Evolutionary conservation across 1,284 basidiomycete species (phyloP).

Genomic region (Sphaerobolus stellatus): DNA sequence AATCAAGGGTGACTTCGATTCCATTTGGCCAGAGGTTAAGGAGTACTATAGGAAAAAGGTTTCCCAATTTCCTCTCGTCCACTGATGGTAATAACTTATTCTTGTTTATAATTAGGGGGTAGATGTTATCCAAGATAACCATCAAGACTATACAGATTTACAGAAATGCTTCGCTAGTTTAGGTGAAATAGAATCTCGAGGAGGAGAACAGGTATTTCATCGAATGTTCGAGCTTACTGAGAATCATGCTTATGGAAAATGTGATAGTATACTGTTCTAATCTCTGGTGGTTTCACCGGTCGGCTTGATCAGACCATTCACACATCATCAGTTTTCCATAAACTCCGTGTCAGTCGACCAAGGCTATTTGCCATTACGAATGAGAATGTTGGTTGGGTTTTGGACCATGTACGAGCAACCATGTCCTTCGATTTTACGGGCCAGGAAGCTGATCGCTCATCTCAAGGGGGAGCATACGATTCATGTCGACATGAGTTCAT

Average conservation of each 20-base stretch:
- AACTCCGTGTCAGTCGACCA: constrained; percentile 63
- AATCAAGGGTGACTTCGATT: constrained; percentile 94
- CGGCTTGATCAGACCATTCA: constrained; percentile 94
- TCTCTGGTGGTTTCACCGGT: constrained; percentile 88
- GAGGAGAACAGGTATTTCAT: constrained; percentile 36
- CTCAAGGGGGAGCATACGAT: constrained; percentile 79
- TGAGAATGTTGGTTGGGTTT: constrained; percentile 86
- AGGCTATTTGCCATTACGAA: constrained; percentile 79
- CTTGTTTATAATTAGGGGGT: constrained; percentile 72
- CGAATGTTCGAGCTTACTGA: too few relatives aligned
- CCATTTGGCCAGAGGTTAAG: constrained; percentile 73
- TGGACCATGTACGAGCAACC: constrained; percentile 61
- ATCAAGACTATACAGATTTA: constrained; percentile 89
- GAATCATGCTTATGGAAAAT: too few relatives aligned
- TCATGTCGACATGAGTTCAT: constrained; percentile 63
- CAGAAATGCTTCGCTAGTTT: constrained; percentile 85
- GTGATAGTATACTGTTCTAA: constrained; percentile 63
- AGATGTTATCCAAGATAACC: constrained; percentile 60
- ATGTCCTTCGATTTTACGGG: not conserved
- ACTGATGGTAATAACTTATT: constrained; percentile 12
- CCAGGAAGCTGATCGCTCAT: not conserved
- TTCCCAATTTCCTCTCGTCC: too few relatives aligned
- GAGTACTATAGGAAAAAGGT: constrained; percentile 67
- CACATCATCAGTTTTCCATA: constrained; percentile 83
- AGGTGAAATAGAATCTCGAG: constrained; percentile 48